A percentile compares a stretch with the other conserved stretches of the same genome.
Conservation (phyloP, 2,329 filamentous ascomycete genomes). For the Colletotrichum echinochloae region DNA sequence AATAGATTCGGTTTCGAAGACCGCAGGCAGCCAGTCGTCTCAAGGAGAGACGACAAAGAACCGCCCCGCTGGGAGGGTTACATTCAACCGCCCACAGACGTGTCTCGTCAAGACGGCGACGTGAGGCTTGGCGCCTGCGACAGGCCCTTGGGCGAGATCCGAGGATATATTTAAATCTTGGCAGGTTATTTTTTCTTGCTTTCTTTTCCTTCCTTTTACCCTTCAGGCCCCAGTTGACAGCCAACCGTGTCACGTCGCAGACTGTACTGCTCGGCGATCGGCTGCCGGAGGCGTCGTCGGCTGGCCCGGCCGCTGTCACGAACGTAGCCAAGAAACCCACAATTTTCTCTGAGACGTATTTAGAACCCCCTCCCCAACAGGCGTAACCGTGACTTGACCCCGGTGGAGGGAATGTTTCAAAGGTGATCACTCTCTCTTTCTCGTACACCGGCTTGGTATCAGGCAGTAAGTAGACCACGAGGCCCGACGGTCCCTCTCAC, state of each 20-base stretch:
- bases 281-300: neutral
- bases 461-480: neutral
- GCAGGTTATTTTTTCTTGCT: no score
- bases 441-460: neutral
- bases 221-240: neutral
- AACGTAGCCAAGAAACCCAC: neutral
- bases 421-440: neutral
- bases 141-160: neutral
- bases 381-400: no score
- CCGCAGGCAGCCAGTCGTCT: neutral
- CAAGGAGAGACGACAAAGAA: conserved; percentile 1
- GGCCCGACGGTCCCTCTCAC: neutral
- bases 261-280: neutral
- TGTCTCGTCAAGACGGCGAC: neutral
- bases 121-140: neutral
- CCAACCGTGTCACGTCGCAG: neutral
- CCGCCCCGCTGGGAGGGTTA: neutral
- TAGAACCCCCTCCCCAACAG: neutral
- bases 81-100: neutral
- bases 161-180: neutral
- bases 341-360: neutral
- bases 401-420: neutral
- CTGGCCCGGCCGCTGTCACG: neutral
- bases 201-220: neutral
- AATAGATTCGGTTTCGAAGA: conserved; percentile 6